Conservation (phyloP, 495 filamentous ascomycete species). For the Pyrenula aspistea region DNA sequence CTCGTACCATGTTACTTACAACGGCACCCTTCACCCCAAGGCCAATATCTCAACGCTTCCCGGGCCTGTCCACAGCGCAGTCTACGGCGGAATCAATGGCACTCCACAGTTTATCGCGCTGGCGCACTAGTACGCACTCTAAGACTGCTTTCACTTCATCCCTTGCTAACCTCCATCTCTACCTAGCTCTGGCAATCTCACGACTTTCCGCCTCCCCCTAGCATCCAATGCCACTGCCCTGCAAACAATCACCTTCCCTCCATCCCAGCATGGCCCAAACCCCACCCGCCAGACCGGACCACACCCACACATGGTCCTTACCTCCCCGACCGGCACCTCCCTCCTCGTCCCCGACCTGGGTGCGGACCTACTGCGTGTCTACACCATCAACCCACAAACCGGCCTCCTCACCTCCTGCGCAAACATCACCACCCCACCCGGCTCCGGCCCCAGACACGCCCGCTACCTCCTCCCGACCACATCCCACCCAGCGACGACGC, state of each 20-base stretch:
- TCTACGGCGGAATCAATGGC: slow-evolving; percentile 7
- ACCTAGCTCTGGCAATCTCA: slow-evolving; percentile 10
- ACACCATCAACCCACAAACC: slow-evolving; percentile 24
- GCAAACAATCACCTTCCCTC: slow-evolving; percentile 33
- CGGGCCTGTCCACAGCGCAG: slow-evolving; percentile 11
- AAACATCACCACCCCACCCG: slow-evolving; percentile 18
- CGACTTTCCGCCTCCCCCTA: slow-evolving; percentile 7
- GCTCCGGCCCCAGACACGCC: slow-evolving; percentile 50
- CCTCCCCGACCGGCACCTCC: slow-evolving; percentile 50
- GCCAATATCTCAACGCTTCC: slow-evolving; percentile 1
- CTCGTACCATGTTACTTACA: not conserved
- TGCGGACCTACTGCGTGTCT: slow-evolving; percentile 49
- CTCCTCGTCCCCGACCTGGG: slow-evolving; percentile 53
- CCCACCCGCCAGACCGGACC: slow-evolving; percentile 42
- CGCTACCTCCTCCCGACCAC: slow-evolving; percentile 31
- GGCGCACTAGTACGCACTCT: slow-evolving; percentile 25
- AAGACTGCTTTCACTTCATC: slow-evolving; percentile 6
- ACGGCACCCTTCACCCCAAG: not conserved
- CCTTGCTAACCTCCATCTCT: slow-evolving; percentile 3
- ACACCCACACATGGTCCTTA: slow-evolving; percentile 47
- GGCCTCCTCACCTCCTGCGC: slow-evolving; percentile 5
- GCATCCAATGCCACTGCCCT: slow-evolving; percentile 11
- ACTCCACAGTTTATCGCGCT: slow-evolving; percentile 9
- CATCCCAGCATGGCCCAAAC: slow-evolving; percentile 28
- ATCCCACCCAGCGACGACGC: slow-evolving; percentile 19